Evolutionary conservation across 148 eudicot genomes (phyloP), one percentile per base, ranked within the genome.

Genomic region (Persicaria tinctoria): DNA sequence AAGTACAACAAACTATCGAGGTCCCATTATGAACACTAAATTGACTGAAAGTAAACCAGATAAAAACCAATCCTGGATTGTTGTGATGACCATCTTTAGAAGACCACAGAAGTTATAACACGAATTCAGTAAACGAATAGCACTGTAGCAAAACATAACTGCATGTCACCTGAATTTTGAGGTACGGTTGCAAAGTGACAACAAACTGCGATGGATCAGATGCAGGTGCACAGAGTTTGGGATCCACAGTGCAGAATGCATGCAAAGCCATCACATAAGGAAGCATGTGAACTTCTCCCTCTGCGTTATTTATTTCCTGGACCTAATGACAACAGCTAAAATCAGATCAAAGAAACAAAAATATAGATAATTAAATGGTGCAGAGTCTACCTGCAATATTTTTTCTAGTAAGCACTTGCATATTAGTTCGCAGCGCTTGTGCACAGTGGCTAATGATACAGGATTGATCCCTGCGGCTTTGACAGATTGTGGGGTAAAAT

Each of bases 151-250:
- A 27, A 27, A 60, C 70, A 66, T 66, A 74, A 68, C 72, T 53
- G 20, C 62, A 66, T 27, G 41, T 82, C 66, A 95, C 99, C 99
- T 92, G 99, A 85, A 78, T 90, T 85, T 90, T 95, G 45, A 95
- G 85, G 80, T 95, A 95, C 75, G 99, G 97, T 81, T 95, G 97
- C 80, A 95, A 83, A 53, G 99, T 95, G 72, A 92, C 90, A 74
- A 92, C 91, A 82, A 95, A 95, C 82, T 95, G 92, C 55, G 99
- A 90, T 77, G 99, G 97, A 88, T 92, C 92, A 66, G 97, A 89
- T 83, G 99, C 90, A 54, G 99, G 99, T 70, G 90, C 91, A 87
- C 99, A 95, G 46, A 95, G 89, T 74, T 90, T 81, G 45, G 97
- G 94, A 89, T 95, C 99, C 75, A 95, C 96, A 49, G 83, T 78